These are phyloP conservation scores for Thraustochytrium sp. DNA, from an alignment of 352 stramenopile genomes.

Conservation along the genomic window DNA sequence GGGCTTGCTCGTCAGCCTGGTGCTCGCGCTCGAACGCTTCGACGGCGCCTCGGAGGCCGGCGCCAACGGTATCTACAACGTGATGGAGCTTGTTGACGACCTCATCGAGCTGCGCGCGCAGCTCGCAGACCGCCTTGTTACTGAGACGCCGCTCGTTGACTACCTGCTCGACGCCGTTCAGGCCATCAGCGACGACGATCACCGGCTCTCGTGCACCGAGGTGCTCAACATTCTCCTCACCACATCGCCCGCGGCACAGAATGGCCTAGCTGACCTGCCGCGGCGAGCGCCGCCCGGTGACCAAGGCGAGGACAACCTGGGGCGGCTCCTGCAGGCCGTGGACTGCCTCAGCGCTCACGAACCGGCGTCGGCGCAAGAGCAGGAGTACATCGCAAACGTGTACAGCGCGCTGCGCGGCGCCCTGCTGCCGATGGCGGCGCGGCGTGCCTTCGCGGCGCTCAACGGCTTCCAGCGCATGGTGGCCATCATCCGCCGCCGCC, in stretches of 20 bases:
- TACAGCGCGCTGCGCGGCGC: not conserved
- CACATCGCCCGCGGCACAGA: not conserved
- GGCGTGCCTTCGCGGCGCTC: not conserved
- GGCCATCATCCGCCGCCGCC: not conserved
- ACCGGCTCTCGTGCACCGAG: not conserved
- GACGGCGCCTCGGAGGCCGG: not conserved
- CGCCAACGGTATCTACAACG: not conserved
- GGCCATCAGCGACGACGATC: not conserved
- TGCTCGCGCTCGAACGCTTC: not conserved
- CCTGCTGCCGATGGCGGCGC: not conserved
- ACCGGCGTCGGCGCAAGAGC: not conserved
- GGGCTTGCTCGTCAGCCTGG: not conserved
- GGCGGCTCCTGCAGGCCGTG: not conserved
- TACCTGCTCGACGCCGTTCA: slow-evolving; percentile 15
- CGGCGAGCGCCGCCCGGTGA: not conserved
- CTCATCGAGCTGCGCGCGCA: not conserved
- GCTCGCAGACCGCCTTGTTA: not conserved
- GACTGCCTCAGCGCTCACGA: not conserved
- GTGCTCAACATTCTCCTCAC: slow-evolving; percentile 18
- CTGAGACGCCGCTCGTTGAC: not conserved
- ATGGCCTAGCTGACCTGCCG: not conserved
- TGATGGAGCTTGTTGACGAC: slow-evolving; percentile 19
- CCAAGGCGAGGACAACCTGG: not conserved
- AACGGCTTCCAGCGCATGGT: not conserved
- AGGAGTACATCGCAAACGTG: slow-evolving; percentile 22